Conservation (phyloP, 352 stramenopile genomes). For the Globisporangium cederbergense region DNA sequence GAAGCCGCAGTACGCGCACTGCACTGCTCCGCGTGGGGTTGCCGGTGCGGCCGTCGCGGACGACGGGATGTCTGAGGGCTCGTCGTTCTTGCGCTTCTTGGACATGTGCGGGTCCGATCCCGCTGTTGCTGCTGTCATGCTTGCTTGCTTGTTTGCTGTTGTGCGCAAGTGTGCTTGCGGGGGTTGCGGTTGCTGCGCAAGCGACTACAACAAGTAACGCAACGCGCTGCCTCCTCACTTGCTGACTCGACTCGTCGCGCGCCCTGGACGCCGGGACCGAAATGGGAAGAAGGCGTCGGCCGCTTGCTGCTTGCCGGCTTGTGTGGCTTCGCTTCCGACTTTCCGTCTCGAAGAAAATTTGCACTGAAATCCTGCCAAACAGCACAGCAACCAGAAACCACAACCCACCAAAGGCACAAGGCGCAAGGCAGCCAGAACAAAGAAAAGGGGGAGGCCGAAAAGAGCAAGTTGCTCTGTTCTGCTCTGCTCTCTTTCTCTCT, state of each 20-base stretch:
- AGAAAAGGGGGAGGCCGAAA: conserved; percentile 5
- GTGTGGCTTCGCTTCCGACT: conserved; percentile 27
- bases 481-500: conserved; percentile 6
- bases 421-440: neutral
- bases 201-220: conserved; percentile 1
- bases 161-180: conserved; percentile 1
- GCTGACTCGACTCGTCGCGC: neutral
- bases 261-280: too few relatives aligned
- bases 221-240: neutral
- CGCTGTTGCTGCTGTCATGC: neutral
- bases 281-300: too few relatives aligned
- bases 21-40: conserved; percentile 14
- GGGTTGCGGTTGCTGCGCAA: conserved; percentile 5
- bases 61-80: conserved; percentile 17
- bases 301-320: neutral
- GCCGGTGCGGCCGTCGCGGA: conserved; percentile 6
- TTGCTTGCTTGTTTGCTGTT: neutral
- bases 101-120: neutral
- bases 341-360: conserved; percentile 42
- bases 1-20: conserved; percentile 45
- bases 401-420: neutral
- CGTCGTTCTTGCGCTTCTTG: conserved; percentile 63
- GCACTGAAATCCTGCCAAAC: conserved; percentile 42
- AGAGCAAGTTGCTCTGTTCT: conserved; percentile 9
- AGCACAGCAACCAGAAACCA: neutral